Evolutionary conservation across 2,329 filamentous ascomycete species (phyloP).

Genomic region (Alternaria ethzedia): DNA sequence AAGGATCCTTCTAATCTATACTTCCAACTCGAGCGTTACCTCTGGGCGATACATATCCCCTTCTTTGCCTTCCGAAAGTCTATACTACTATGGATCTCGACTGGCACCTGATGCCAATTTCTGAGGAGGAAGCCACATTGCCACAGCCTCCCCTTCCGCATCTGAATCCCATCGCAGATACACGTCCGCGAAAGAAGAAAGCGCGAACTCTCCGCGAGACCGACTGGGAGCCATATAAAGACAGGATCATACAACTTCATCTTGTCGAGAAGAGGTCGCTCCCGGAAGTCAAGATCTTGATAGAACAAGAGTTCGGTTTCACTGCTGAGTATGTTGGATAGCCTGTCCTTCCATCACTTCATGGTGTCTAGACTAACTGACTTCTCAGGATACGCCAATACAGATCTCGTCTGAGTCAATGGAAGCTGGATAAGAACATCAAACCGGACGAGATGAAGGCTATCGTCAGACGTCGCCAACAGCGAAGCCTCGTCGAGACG

Average conservation of each 20-base stretch:
- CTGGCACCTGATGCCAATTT: background rate
- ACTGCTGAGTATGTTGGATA: background rate
- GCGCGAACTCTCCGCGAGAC: background rate
- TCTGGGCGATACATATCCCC: background rate
- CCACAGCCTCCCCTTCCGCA: background rate
- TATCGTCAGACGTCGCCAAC: constrained; percentile 27
- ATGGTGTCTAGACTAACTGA: background rate
- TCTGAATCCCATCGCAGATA: background rate
- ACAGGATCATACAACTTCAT: background rate
- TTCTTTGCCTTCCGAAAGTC: background rate
- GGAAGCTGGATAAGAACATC: constrained; percentile 27
- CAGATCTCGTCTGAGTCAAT: background rate
- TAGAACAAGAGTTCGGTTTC: background rate
- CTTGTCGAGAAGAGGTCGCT: background rate
- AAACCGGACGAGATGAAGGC: constrained; percentile 29
- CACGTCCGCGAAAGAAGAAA: background rate
- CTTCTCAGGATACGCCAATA: background rate
- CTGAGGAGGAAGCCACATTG: background rate
- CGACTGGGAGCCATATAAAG: background rate
- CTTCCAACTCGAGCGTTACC: background rate
- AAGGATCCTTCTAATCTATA: no score
- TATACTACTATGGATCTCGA: background rate
- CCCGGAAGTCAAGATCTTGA: background rate
- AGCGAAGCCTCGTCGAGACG: constrained; percentile 23
- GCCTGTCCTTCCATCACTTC: no score